Conservation (phyloP, 306 rosid genomes). For the Mimosa bimucronata region DNA sequence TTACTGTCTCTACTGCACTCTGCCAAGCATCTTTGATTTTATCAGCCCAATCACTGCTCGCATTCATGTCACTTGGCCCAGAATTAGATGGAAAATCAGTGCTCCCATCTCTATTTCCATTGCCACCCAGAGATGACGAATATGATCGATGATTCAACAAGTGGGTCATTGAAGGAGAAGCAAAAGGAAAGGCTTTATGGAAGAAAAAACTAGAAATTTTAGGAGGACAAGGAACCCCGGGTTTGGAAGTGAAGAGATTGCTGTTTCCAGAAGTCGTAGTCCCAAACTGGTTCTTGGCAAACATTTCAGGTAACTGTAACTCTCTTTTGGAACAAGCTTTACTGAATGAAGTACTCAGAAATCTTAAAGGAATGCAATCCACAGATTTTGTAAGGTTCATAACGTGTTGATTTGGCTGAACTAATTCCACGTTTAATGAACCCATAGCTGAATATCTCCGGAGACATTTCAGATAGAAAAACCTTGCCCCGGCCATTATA, state of each 20-base stretch:
- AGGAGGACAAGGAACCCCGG: slow-evolving; percentile 37
- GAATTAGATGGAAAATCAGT: slow-evolving; percentile 54
- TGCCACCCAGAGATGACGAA: slow-evolving; percentile 51
- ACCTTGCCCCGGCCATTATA: slow-evolving; percentile 59
- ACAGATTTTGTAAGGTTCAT: slow-evolving; percentile 32
- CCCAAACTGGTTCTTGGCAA: slow-evolving; percentile 28
- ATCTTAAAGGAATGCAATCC: slow-evolving; percentile 37
- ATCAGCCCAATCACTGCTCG: slow-evolving; percentile 57
- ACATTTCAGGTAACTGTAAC: slow-evolving; percentile 23
- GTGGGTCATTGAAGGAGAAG: slow-evolving; percentile 15
- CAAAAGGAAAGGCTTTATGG: slow-evolving; percentile 42
- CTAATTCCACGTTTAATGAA: slow-evolving; percentile 31
- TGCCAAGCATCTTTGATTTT: slow-evolving; percentile 65
- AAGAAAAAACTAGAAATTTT: slow-evolving; percentile 35
- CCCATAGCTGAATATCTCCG: slow-evolving; percentile 41
- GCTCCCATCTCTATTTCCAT: slow-evolving; percentile 48
- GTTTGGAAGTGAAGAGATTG: slow-evolving; percentile 32
- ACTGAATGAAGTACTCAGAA: slow-evolving; percentile 37
- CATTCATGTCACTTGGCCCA: slow-evolving; percentile 51
- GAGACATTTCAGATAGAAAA: slow-evolving; percentile 46
- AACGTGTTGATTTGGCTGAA: slow-evolving; percentile 37
- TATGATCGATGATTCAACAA: slow-evolving; percentile 47
- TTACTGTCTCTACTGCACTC: slow-evolving; percentile 58
- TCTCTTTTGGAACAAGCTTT: slow-evolving; percentile 34
- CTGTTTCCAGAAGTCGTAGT: slow-evolving; percentile 34